Percentiles rank a stretch among this genome's conserved stretches.
These are phyloP conservation scores for Funneliformis geosporum DNA, from an alignment of 192 early-diverging fungal species.

Conservation along the genomic window DNA sequence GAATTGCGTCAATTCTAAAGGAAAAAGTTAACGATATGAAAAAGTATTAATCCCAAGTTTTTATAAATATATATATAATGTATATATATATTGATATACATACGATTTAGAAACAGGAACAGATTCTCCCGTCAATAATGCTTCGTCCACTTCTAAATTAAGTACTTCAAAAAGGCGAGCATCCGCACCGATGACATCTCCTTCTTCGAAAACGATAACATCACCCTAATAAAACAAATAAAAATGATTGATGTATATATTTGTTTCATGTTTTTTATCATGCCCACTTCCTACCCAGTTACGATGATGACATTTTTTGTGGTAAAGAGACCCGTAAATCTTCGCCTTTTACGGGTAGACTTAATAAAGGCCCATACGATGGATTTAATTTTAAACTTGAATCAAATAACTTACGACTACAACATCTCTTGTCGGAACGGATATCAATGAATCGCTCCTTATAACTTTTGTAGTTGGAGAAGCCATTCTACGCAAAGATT, in stretches of 20 bases:
- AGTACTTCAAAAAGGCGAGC: slow-evolving; percentile 79
- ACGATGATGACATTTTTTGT: too few species aligned
- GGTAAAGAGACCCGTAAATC: too few species aligned
- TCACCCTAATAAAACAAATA: too few species aligned
- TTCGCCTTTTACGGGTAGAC: too few species aligned
- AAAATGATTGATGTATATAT: too few species aligned
- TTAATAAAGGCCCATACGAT: too few species aligned
- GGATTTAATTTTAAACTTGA: too few species aligned
- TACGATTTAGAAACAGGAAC: slow-evolving; percentile 77
- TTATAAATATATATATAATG: too few species aligned
- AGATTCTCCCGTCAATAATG: slow-evolving; percentile 90
- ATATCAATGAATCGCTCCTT: slow-evolving; percentile 73
- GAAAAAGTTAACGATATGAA: too few species aligned
- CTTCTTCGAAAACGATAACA: slow-evolving; percentile 87
- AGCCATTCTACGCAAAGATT: slow-evolving; percentile 84
- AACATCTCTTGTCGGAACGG: slow-evolving; percentile 74
- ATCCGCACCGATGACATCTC: slow-evolving; percentile 93
- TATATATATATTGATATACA: not conserved
- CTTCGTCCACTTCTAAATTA: slow-evolving; percentile 92
- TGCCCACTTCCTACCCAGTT: too few species aligned
- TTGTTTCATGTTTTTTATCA: too few species aligned
- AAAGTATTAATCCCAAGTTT: too few species aligned
- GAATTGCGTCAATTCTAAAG: slow-evolving; percentile 55
- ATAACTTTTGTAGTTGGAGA: slow-evolving; percentile 87
- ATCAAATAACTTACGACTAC: slow-evolving; percentile 58